Percentiles rank a stretch among this genome's conserved stretches.
Conservation (phyloP, 2,329 filamentous ascomycete genomes). For the Verticillium longisporum region DNA sequence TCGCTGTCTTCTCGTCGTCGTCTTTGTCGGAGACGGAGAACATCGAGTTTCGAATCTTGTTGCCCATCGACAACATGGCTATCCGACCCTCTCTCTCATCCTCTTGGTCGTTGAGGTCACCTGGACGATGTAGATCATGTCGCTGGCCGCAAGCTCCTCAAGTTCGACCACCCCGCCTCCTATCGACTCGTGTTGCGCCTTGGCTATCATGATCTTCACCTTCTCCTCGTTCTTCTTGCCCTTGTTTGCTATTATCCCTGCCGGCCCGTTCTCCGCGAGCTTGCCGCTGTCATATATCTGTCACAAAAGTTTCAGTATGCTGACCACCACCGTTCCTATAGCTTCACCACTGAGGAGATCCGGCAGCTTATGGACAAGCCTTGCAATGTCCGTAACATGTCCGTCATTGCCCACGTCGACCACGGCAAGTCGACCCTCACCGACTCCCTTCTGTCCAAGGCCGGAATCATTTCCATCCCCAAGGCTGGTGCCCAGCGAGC, state of each 20-base stretch:
- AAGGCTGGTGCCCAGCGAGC: constrained; percentile 95
- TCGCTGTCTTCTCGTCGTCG: constrained; percentile 1
- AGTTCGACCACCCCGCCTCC: too few species aligned
- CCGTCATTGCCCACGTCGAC: constrained; percentile 99
- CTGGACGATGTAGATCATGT: too few species aligned
- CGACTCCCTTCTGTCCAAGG: constrained; percentile 98
- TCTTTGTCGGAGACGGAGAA: too few species aligned
- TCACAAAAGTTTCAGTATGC: constrained; percentile 18
- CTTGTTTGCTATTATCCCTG: neutral
- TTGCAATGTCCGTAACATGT: constrained; percentile 86
- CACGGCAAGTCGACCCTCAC: constrained; percentile 99
- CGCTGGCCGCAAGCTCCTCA: too few species aligned
- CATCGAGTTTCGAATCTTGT: too few species aligned
- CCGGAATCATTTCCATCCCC: constrained; percentile 97
- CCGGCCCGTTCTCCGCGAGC: constrained; percentile 3
- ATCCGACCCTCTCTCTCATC: too few species aligned
- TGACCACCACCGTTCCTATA: constrained; percentile 46
- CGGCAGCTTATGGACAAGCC: constrained; percentile 73
- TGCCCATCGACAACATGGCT: too few species aligned
- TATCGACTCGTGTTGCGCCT: too few species aligned
- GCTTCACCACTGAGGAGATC: constrained; percentile 98
- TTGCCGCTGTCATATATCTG: constrained; percentile 28
- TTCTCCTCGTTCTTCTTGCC: too few species aligned
- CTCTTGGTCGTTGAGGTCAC: too few species aligned
- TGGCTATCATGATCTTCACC: too few species aligned